Percentiles rank a stretch among this genome's conserved stretches.
Evolutionary conservation across 2,329 filamentous ascomycete species (phyloP).

Genomic region (Aspergillus pseudoterreus): DNA sequence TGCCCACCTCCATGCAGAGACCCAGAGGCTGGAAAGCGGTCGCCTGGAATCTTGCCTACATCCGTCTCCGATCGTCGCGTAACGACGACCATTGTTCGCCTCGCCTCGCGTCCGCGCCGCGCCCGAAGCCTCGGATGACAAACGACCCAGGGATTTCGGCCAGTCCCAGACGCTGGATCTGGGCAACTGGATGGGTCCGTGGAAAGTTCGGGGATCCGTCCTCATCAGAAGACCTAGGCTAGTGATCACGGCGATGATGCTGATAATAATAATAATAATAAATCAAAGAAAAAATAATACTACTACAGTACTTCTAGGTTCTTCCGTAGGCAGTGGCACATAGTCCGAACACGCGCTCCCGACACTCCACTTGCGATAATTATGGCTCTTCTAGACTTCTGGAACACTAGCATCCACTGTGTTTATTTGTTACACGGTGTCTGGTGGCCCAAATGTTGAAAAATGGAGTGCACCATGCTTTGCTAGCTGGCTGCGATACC

Average conservation of each 20-base stretch:
- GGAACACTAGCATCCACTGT: constrained; percentile 9
- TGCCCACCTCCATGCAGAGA: not conserved
- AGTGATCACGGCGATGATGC: constrained; percentile 1
- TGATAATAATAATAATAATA: constrained; percentile 2
- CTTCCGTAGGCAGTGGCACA: constrained; percentile 3
- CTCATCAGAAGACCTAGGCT: not conserved
- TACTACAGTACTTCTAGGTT: too few relatives aligned
- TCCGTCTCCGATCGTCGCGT: constrained; percentile 8
- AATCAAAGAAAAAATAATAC: not conserved
- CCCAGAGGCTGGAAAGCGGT: not conserved
- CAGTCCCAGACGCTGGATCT: constrained; percentile 6
- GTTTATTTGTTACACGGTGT: constrained; percentile 11
- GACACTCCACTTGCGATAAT: constrained; percentile 6
- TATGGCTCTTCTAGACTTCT: constrained; percentile 8
- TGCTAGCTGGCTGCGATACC: not conserved
- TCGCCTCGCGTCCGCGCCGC: constrained; percentile 8
- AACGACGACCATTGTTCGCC: constrained; percentile 8
- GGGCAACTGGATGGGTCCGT: constrained; percentile 1
- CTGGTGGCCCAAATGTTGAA: constrained; percentile 5
- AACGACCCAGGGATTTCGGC: constrained; percentile 10
- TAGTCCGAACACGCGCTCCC: not conserved
- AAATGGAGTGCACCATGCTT: too few relatives aligned
- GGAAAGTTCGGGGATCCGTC: constrained; percentile 1
- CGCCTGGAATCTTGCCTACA: constrained; percentile 1
- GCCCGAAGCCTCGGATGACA: constrained; percentile 10